Evolutionary conservation across 352 stramenopile species (phyloP).

Genomic region (Globisporangium sylvaticum): DNA sequence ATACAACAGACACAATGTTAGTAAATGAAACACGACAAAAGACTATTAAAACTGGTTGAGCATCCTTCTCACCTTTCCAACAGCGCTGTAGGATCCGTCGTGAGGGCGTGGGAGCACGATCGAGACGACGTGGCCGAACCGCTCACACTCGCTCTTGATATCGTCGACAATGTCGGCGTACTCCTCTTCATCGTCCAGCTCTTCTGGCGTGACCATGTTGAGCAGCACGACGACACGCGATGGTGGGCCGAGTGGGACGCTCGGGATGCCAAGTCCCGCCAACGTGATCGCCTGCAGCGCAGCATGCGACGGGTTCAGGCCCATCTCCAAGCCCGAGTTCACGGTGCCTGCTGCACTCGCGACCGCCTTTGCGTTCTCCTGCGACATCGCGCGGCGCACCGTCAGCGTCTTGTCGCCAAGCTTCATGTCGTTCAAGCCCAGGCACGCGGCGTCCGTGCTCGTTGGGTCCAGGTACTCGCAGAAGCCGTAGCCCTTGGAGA

Average conservation of each 20-base stretch:
- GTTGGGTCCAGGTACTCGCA: conserved; percentile 94
- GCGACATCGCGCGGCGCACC: conserved; percentile 82
- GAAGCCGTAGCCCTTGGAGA: conserved; percentile 98
- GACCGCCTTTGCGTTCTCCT: conserved; percentile 64
- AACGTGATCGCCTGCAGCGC: conserved; percentile 70
- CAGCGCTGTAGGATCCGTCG: conserved; percentile 48
- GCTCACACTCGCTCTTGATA: conserved; percentile 94
- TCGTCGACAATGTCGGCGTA: conserved; percentile 95
- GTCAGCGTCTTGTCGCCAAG: conserved; percentile 90
- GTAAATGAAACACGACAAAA: background rate
- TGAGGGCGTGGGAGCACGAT: conserved; percentile 71
- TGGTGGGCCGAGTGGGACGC: conserved; percentile 50
- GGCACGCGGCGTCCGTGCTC: conserved; percentile 89
- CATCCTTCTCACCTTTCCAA: conserved; percentile 48
- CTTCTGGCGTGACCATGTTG: conserved; percentile 97
- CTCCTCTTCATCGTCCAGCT: conserved; percentile 94
- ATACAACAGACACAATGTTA: conserved; percentile 19
- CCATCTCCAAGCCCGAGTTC: conserved; percentile 66
- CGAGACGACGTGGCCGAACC: conserved; percentile 78
- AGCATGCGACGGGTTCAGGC: conserved; percentile 55
- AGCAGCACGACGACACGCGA: conserved; percentile 92
- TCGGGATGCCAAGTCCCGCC: conserved; percentile 45
- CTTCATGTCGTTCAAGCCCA: conserved; percentile 95
- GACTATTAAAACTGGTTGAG: background rate
- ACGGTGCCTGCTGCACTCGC: conserved; percentile 59